phyloP scores from a whole-genome alignment of 2,329 filamentous ascomycete species.

The Cephalotrichum gorgonifer region DNA sequence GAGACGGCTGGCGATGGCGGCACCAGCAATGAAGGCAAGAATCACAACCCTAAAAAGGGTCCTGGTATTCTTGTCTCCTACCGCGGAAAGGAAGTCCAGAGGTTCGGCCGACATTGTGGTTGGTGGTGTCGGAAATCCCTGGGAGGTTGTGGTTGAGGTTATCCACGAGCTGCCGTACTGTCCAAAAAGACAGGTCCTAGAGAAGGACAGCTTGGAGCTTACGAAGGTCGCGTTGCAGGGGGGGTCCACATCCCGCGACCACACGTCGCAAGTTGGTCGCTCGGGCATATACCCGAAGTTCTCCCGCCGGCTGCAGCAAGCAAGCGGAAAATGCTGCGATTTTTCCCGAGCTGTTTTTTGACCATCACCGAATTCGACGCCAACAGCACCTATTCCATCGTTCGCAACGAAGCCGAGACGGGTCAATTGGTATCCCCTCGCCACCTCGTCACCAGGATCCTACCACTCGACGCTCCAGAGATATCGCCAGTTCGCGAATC shows the following conservation, averaged over 20 bases:
- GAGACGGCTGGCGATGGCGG: slow-evolving; percentile 83
- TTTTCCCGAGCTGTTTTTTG: slow-evolving; percentile 7
- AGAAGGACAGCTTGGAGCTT: slow-evolving; percentile 38
- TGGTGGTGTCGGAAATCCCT: slow-evolving; percentile 5
- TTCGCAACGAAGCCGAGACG: slow-evolving; percentile 2
- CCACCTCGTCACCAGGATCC: not conserved
- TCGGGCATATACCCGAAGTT: not conserved
- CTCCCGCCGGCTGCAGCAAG: not conserved
- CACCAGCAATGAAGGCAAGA: slow-evolving; percentile 79
- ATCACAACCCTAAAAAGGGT: slow-evolving; percentile 83
- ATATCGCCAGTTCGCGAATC: not conserved
- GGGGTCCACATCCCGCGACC: too few relatives aligned
- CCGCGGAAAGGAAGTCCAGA: slow-evolving; percentile 57
- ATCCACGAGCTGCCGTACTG: slow-evolving; percentile 12
- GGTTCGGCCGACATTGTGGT: slow-evolving; percentile 33
- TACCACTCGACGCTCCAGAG: not conserved
- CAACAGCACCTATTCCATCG: not conserved
- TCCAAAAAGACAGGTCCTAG: slow-evolving; percentile 9
- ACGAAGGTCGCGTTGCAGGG: slow-evolving; percentile 1
- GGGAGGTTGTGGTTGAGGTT: slow-evolving; percentile 17
- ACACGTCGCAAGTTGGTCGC: not conserved
- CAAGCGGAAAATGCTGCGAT: slow-evolving; percentile 2
- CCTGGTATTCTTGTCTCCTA: slow-evolving; percentile 71
- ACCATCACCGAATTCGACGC: not conserved
- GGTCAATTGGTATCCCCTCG: slow-evolving; percentile 5